A percentile compares a stretch with the other conserved stretches of the same genome.
These are phyloP conservation scores for Physcomitrium patens DNA, from an alignment of 225 moss, liverwort and hornwort genomes.

Conservation along the genomic window DNA sequence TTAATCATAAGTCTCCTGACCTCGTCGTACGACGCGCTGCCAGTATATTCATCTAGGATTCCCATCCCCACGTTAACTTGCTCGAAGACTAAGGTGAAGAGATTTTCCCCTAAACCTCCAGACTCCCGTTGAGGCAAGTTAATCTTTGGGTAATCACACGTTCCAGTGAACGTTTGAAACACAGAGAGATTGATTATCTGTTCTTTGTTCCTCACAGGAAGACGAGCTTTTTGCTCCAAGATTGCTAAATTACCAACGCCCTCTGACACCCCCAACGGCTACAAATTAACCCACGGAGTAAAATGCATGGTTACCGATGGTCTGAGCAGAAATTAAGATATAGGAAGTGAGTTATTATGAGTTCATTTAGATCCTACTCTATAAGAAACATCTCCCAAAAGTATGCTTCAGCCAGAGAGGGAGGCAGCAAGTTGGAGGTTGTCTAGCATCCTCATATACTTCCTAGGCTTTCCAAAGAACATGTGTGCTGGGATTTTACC, in stretches of 20 bases:
- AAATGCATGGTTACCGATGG: no score
- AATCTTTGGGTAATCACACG: neutral
- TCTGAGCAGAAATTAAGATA: no score
- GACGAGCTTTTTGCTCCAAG: neutral
- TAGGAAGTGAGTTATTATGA: no score
- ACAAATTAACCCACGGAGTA: no score
- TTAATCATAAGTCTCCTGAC: conserved; percentile 33
- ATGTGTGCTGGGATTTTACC: no score
- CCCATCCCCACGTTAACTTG: conserved; percentile 21
- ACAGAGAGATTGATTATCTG: conserved; percentile 10
- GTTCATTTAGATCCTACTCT: no score
- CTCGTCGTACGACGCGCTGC: conserved; percentile 12
- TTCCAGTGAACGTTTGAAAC: conserved; percentile 17
- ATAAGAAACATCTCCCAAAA: no score
- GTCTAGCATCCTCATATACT: no score
- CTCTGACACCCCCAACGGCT: conserved; percentile 25
- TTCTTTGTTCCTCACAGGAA: neutral
- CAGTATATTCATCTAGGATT: conserved; percentile 21
- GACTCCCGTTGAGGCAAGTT: conserved; percentile 23
- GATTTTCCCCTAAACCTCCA: conserved; percentile 7
- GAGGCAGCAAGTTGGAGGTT: no score
- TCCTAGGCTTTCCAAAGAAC: no score
- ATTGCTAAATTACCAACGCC: conserved; percentile 4
- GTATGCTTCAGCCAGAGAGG: no score
- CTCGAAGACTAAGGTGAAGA: conserved; percentile 16